These are phyloP conservation scores for Pelagophyceae sp. DNA, from an alignment of 352 stramenopile species.

Conservation along the genomic window DNA sequence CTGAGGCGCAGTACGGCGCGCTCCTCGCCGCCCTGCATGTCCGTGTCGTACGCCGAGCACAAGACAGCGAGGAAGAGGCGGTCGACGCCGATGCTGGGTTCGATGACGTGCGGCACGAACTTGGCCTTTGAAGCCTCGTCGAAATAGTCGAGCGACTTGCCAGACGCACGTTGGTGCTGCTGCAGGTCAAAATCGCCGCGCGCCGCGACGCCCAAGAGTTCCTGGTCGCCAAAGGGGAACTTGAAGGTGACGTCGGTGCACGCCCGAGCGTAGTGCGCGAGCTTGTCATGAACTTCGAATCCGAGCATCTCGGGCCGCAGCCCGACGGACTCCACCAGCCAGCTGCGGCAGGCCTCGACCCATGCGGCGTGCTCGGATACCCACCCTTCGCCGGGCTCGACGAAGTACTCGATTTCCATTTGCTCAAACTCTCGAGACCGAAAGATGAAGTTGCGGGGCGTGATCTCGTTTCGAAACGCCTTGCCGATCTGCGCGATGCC, in stretches of 20 bases:
- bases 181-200: constrained; percentile 89
- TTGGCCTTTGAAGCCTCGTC: constrained; percentile 67
- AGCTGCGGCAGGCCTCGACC: constrained; percentile 79
- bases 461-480: constrained; percentile 97
- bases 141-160: constrained; percentile 72
- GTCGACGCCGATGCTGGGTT: constrained; percentile 75
- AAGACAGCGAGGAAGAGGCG: constrained; percentile 84
- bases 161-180: constrained; percentile 81
- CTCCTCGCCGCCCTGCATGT: constrained; percentile 75
- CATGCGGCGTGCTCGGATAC: constrained; percentile 65
- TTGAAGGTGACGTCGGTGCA: constrained; percentile 95
- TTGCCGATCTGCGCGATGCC: constrained; percentile 94
- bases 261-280: constrained; percentile 90
- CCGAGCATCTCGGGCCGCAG: constrained; percentile 75
- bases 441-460: constrained; percentile 91
- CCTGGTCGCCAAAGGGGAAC: constrained; percentile 90
- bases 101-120: constrained; percentile 89
- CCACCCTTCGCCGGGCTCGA: constrained; percentile 57
- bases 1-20: constrained; percentile 79
- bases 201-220: constrained; percentile 91
- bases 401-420: constrained; percentile 85
- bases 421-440: constrained; percentile 94
- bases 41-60: constrained; percentile 84
- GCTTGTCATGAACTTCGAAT: constrained; percentile 81
- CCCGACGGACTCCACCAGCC: constrained; percentile 71